Percentiles rank a stretch among this genome's conserved stretches.
Evolutionary conservation across 805 yeast species (phyloP).

Genomic region (Lipomyces sp.): DNA sequence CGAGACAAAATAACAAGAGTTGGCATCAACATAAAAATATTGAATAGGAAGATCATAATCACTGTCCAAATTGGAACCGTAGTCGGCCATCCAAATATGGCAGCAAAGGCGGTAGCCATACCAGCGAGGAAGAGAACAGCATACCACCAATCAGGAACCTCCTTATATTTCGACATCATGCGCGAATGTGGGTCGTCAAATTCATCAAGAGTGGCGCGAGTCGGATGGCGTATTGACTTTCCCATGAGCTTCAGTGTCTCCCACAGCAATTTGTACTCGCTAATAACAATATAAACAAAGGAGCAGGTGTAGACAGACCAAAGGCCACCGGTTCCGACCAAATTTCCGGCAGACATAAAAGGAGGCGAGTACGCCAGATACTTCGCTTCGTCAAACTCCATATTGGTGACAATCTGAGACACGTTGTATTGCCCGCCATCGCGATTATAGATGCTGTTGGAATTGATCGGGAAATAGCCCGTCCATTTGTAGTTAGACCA

Average conservation of each 20-base stretch:
- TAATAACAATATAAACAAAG: conserved; percentile 6
- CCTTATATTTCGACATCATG: conserved; percentile 10
- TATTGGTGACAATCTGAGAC: conserved; percentile 45
- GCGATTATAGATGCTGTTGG: conserved; percentile 38
- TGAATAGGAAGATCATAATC: conserved; percentile 35
- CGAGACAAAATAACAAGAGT: conserved; percentile 18
- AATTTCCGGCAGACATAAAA: conserved; percentile 53
- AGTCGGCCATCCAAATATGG: conserved; percentile 38
- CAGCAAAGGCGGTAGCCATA: conserved; percentile 43
- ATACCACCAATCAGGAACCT: conserved; percentile 64
- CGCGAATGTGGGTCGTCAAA: conserved; percentile 27
- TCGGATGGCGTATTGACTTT: conserved; percentile 10
- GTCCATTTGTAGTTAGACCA: conserved; percentile 52
- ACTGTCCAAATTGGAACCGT: conserved; percentile 35
- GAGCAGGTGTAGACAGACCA: conserved; percentile 13
- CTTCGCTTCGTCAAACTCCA: conserved; percentile 46
- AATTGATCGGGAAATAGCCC: conserved; percentile 50
- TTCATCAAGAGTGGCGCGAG: conserved; percentile 38
- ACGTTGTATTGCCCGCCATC: conserved; percentile 45
- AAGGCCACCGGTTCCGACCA: conserved; percentile 36
- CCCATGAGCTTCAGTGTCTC: conserved; percentile 35
- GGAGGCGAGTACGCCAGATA: conserved; percentile 55
- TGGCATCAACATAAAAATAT: conserved; percentile 37
- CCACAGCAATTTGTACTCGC: conserved; percentile 34
- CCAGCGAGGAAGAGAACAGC: conserved; percentile 44